These are phyloP conservation scores for Seiridium cupressi DNA, from an alignment of 2,329 filamentous ascomycete species.

Conservation along the genomic window DNA sequence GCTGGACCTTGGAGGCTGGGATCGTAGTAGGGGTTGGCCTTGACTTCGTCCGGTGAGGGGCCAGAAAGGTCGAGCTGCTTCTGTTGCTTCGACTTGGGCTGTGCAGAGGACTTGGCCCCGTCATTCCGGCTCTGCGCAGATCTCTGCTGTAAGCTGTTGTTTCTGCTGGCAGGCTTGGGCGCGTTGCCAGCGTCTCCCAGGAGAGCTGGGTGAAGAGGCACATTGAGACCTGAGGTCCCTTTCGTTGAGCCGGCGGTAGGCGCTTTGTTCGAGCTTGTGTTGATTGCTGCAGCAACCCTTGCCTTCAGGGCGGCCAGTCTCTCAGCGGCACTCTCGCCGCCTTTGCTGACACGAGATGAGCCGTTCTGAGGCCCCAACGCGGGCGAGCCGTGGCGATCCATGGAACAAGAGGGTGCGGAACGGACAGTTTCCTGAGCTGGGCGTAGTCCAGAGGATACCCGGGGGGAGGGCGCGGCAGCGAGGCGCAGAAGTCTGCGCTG, in stretches of 20 bases:
- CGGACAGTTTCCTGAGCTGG: no score
- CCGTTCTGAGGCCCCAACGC: constrained; percentile 54
- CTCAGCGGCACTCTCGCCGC: constrained; percentile 56
- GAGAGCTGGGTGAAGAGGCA: constrained; percentile 69
- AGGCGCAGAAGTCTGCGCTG: no score
- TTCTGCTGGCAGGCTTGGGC: constrained; percentile 19
- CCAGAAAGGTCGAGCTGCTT: constrained; percentile 28
- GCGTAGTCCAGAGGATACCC: no score
- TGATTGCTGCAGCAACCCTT: constrained; percentile 70
- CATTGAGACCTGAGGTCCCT: constrained; percentile 56
- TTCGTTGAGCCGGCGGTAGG: not conserved
- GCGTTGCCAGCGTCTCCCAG: not conserved
- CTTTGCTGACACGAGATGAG: constrained; percentile 52
- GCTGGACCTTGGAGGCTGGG: constrained; percentile 61
- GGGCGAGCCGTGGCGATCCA: constrained; percentile 52
- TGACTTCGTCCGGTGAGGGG: constrained; percentile 28
- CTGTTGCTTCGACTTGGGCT: constrained; percentile 32
- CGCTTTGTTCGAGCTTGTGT: constrained; percentile 22
- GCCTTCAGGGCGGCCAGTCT: constrained; percentile 76
- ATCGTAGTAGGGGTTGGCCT: constrained; percentile 79
- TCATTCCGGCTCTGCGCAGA: constrained; percentile 16
- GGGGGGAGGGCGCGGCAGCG: no score
- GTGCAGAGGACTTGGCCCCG: constrained; percentile 8
- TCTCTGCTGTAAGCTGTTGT: constrained; percentile 34
- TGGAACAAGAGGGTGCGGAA: constrained; percentile 15